Evolutionary conservation across 2,329 filamentous ascomycete species (phyloP).

Genomic region (Sphaceloma murrayae): DNA sequence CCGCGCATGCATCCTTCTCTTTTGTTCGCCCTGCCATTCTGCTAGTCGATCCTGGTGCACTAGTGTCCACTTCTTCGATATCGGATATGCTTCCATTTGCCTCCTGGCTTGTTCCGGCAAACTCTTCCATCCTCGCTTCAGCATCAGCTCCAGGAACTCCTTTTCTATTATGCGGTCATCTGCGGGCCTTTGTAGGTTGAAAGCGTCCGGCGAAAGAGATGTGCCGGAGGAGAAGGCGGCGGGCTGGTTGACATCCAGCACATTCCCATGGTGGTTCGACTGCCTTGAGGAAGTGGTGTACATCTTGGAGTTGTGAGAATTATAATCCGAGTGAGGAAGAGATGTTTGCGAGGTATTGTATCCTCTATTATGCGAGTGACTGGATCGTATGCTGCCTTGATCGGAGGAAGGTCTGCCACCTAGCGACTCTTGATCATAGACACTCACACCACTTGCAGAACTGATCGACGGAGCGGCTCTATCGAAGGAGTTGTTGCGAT

Average conservation of each 20-base stretch:
- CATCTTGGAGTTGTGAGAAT: constrained; percentile 20
- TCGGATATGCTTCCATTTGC: constrained; percentile 92
- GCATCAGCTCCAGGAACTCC: constrained; percentile 89
- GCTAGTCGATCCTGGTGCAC: constrained; percentile 90
- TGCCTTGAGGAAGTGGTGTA: constrained; percentile 33
- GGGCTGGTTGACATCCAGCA: constrained; percentile 35
- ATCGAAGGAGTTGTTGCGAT: constrained; percentile 55
- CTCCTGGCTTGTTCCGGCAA: constrained; percentile 86
- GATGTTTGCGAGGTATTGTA: constrained; percentile 50
- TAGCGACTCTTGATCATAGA: constrained; percentile 33
- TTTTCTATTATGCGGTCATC: constrained; percentile 80
- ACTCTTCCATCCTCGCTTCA: constrained; percentile 95
- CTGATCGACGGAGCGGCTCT: constrained; percentile 14
- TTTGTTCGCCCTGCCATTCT: constrained; percentile 91
- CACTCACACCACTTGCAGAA: constrained; percentile 14
- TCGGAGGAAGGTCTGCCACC: constrained; percentile 52
- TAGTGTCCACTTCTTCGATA: constrained; percentile 94
- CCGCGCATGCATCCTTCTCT: constrained; percentile 65
- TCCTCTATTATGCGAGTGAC: constrained; percentile 49
- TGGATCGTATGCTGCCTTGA: constrained; percentile 55
- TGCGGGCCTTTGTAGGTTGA: constrained; percentile 59
- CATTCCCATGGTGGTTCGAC: constrained; percentile 30
- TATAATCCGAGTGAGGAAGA: constrained; percentile 33
- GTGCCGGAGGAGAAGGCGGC: constrained; percentile 41
- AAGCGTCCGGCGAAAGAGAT: constrained; percentile 45